Evolutionary conservation across 768 basidiomycete species (phyloP).

Genomic region (Kwoniella sp.): DNA sequence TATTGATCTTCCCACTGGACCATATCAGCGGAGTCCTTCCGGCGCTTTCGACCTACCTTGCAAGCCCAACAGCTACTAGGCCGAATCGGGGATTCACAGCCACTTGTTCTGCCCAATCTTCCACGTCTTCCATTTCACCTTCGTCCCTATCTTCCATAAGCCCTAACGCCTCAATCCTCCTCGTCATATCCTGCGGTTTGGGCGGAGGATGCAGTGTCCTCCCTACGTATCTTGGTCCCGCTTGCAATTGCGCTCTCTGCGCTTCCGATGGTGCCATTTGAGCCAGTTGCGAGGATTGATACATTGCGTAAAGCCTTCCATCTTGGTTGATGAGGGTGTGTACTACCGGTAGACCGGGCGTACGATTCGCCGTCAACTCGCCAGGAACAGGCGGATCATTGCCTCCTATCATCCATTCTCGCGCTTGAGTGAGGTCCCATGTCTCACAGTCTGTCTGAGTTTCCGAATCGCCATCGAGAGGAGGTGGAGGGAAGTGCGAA

Average conservation of each 20-base stretch:
- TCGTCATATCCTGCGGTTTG: slow-evolving; percentile 2
- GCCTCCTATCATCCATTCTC: slow-evolving; percentile 30
- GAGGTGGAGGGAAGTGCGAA: slow-evolving; percentile 43
- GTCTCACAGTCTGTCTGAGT: slow-evolving; percentile 46
- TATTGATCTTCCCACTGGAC: slow-evolving; percentile 67
- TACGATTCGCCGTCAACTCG: slow-evolving; percentile 21
- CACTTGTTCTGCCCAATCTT: slow-evolving; percentile 51
- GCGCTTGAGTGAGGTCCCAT: slow-evolving; percentile 36
- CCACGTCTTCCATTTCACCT: slow-evolving; percentile 34
- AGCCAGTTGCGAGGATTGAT: slow-evolving; percentile 24
- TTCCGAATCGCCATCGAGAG: slow-evolving; percentile 45
- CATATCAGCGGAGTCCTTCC: neutral
- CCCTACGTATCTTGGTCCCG: slow-evolving; percentile 23
- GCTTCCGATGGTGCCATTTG: slow-evolving; percentile 17
- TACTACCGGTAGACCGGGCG: slow-evolving; percentile 34
- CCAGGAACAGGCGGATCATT: slow-evolving; percentile 17
- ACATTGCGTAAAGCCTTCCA: slow-evolving; percentile 42
- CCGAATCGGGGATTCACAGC: slow-evolving; percentile 80
- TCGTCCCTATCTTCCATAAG: slow-evolving; percentile 23
- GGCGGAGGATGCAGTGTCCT: slow-evolving; percentile 21
- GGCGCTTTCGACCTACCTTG: slow-evolving; percentile 59
- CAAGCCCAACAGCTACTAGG: slow-evolving; percentile 75
- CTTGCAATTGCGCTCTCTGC: slow-evolving; percentile 8
- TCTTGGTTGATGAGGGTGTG: slow-evolving; percentile 36
- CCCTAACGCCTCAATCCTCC: slow-evolving; percentile 18